Conservation (phyloP, 2,329 filamentous ascomycete genomes). For the Hysterium pulicare region DNA sequence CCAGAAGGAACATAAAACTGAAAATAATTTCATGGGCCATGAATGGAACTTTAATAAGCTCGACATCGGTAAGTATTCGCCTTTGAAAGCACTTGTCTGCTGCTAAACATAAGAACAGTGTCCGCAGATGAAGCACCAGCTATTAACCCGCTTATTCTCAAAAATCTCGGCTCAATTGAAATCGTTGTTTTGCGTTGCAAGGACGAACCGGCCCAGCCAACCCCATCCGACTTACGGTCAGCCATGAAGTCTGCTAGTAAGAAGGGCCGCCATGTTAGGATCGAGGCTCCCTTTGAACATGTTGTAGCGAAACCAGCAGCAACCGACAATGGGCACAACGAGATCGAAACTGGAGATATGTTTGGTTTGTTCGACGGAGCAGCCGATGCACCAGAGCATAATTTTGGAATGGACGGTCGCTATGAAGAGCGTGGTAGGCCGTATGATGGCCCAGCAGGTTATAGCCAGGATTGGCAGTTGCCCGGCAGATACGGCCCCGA, state of each 20-base stretch:
- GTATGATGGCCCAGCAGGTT: neutral
- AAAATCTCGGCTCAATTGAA: conserved; percentile 48
- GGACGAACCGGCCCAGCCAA: conserved; percentile 16
- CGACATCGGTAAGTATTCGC: conserved; percentile 42
- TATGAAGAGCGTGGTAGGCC: neutral
- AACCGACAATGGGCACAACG: conserved; percentile 1
- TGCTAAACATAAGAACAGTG: conserved; percentile 27
- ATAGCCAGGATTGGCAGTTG: neutral
- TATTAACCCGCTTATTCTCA: conserved; percentile 27
- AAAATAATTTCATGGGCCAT: conserved; percentile 47
- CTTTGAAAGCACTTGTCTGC: too few species aligned
- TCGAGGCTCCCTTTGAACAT: neutral
- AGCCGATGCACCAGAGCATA: conserved; percentile 10
- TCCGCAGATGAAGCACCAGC: conserved; percentile 36
- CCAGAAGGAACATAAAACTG: conserved; percentile 52
- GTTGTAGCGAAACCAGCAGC: neutral
- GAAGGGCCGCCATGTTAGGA: neutral
- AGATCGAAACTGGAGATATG: conserved; percentile 16
- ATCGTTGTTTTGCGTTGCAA: conserved; percentile 46
- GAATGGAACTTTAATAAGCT: conserved; percentile 54
- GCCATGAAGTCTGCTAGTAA: neutral
- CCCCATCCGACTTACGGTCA: neutral
- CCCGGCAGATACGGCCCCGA: neutral
- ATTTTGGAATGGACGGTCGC: neutral
- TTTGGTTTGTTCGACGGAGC: conserved; percentile 34